Evolutionary conservation across 805 yeast species (phyloP), one percentile per base, ranked within the genome.

Genomic region (Ogataea henricii): DNA sequence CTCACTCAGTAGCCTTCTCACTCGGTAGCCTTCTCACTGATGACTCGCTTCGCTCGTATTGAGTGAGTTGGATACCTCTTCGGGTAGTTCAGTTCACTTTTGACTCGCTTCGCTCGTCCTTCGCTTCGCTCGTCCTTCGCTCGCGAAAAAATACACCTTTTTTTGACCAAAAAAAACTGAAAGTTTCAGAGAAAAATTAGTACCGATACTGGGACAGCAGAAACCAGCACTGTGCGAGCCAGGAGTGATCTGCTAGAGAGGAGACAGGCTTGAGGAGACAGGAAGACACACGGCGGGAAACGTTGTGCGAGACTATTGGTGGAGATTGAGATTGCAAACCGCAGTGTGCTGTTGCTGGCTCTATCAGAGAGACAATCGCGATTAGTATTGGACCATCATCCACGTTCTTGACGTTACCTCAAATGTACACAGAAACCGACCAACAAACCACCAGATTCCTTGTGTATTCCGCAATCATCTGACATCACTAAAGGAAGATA

Each of bases 351-450:
- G n/a, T 32, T 32, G 35, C n/a, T n/a, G n/a, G n/a, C n/a, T n/a
- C n/a, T n/a, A n/a, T n/a, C n/a, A n/a, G n/a, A n/a, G n/a, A n/a
- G n/a, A n/a, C n/a, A n/a, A n/a, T n/a, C n/a, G n/a, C n/a, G n/a
- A n/a, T n/a, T n/a, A n/a, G n/a, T 27, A 5, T 27, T 27, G 32
- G 32, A 10, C 32, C 10, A 10, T 13, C 18, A 20, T 34, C 38
- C 14, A 16, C 17, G 20, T 27, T 25, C 22, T 6, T 10, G 22
- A 9, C 16, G 2, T 20, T 2, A 6, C 9, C 26, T 17, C 42
- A 26, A 39, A 39, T 39, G 42, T 39, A 17, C 42, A 39, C 33
- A 39, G 42, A 39, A 39, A 39, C 14, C 42, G 42, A 20, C 14
- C 30, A 14, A 17, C 17, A 9, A 25, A 2, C 25, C 33, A 20